Evolutionary conservation across 192 early-diverging fungal genomes (phyloP).

Genomic region (Coemansia erecta): DNA sequence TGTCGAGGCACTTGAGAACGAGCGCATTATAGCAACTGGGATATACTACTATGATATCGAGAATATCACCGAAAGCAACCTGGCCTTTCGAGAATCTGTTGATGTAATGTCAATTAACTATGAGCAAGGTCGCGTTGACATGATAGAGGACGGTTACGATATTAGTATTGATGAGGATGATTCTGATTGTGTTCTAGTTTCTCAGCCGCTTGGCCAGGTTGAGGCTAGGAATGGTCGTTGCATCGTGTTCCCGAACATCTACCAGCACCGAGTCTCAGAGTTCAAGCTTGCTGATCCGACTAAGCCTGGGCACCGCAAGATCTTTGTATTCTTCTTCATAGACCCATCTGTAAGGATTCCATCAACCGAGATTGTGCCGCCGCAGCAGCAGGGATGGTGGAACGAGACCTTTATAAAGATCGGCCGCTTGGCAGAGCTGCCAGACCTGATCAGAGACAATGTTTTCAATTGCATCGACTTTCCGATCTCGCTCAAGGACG

Average conservation of each 20-base stretch:
- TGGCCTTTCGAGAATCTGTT: slow-evolving; percentile 55
- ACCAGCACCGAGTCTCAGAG: slow-evolving; percentile 65
- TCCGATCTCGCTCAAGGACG: slow-evolving; percentile 48
- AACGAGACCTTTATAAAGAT: background rate
- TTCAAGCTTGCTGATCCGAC: slow-evolving; percentile 62
- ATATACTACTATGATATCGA: slow-evolving; percentile 70
- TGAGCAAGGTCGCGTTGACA: slow-evolving; percentile 24
- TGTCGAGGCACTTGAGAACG: slow-evolving; percentile 68
- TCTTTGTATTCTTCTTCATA: slow-evolving; percentile 70
- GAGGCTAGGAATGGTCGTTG: slow-evolving; percentile 58
- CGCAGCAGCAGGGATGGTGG: slow-evolving; percentile 62
- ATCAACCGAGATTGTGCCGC: slow-evolving; percentile 61
- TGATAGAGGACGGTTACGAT: slow-evolving; percentile 39
- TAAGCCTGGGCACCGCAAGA: slow-evolving; percentile 65
- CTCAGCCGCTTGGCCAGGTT: slow-evolving; percentile 52
- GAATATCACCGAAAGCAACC: slow-evolving; percentile 63
- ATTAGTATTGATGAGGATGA: slow-evolving; percentile 3
- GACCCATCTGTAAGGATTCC: slow-evolving; percentile 57
- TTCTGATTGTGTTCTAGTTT: slow-evolving; percentile 19
- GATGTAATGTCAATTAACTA: slow-evolving; percentile 11
- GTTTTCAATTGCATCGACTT: slow-evolving; percentile 22
- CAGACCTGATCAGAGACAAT: slow-evolving; percentile 13
- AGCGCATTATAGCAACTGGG: slow-evolving; percentile 70
- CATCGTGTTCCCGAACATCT: slow-evolving; percentile 70
- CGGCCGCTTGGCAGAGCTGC: slow-evolving; percentile 15